Base-by-base conservation (phyloP, 768 basidiomycete genomes). In the Saitozyma podzolica region DNA sequence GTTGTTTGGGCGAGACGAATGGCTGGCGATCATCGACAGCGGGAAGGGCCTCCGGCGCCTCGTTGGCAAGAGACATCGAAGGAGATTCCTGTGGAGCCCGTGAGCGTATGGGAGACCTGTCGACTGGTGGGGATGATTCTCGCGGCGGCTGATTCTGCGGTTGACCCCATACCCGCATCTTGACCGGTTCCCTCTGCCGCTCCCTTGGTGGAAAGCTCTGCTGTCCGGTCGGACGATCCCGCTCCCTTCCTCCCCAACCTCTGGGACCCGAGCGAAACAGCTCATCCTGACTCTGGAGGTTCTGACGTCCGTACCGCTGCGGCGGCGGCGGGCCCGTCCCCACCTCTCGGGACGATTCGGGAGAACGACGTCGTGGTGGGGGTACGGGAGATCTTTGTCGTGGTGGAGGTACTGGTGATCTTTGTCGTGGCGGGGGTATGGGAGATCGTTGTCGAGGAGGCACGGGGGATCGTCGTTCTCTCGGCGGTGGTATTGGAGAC, bases 401-500 rank as follows among this genome's bases (percentile, higher is more conserved):
- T 14, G 53, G 56, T 11, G 45, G 53, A 40, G 54, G 43, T 58
- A 10, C 14, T 8, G 51, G 55, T 50, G 56, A 47, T 20, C 54
- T 56, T 9, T 39, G n/a, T 56, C 17, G 50, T 17, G 50, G 50
- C 29, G 54, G 54, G 8, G 61, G 48, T 40, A n/a, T 62, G n/a
- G 52, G 52, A 39, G 60, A 54, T 14, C 45, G 39, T 9, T 55
- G 29, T 29, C 29, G 29, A 29, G 29, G 29, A 29, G 29, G 29
- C 29, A 29, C 29, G 29, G 29, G 29, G 29, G 29, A 29, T 29
- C 29, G 29, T 29, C 29, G 29, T 29, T 29, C 41, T 56, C 55
- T 62, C 5, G 53, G 56, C 19, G 45, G 53, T 50, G 54, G 43
- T 58, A 10, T 37, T 8, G 51, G 55, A 57, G 56, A 47, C 16